phyloP scores from a whole-genome alignment of 1,284 basidiomycete species.

The Ganoderma sp. region DNA sequence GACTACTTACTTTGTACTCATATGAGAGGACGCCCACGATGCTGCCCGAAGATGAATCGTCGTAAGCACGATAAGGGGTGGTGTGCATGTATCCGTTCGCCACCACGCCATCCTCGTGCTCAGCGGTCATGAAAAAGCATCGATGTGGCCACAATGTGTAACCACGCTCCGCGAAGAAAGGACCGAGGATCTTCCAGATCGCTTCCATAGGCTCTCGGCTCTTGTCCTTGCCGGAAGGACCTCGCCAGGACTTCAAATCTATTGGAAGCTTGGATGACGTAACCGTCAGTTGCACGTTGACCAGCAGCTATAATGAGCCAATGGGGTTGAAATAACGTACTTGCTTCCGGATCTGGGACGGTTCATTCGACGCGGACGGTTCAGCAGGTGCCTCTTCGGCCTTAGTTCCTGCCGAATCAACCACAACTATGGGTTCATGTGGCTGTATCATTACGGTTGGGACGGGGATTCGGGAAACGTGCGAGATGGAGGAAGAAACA shows the following conservation, averaged over 20 bases:
- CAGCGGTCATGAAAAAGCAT: background rate
- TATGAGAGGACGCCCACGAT: background rate
- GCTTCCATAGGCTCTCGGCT: background rate
- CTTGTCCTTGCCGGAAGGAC: background rate
- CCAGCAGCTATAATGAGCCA: background rate
- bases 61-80: background rate
- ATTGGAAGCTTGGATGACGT: background rate
- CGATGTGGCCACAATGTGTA: background rate
- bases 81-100: background rate
- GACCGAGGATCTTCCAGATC: background rate
- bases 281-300: background rate
- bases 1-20: background rate
- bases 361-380: background rate
- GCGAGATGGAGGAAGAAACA: too few relatives aligned
- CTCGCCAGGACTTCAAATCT: background rate
- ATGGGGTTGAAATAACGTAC: background rate
- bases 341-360: background rate
- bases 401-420: too few relatives aligned
- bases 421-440: too few relatives aligned
- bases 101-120: background rate
- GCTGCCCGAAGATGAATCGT: background rate
- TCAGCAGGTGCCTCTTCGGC: background rate
- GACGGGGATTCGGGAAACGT: too few relatives aligned
- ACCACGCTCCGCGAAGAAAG: background rate
- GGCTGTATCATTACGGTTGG: too few relatives aligned